Percentiles rank a stretch among this genome's conserved stretches.
phyloP scores from a whole-genome alignment of 1,284 basidiomycete species.

The Earliella scabrosa region DNA sequence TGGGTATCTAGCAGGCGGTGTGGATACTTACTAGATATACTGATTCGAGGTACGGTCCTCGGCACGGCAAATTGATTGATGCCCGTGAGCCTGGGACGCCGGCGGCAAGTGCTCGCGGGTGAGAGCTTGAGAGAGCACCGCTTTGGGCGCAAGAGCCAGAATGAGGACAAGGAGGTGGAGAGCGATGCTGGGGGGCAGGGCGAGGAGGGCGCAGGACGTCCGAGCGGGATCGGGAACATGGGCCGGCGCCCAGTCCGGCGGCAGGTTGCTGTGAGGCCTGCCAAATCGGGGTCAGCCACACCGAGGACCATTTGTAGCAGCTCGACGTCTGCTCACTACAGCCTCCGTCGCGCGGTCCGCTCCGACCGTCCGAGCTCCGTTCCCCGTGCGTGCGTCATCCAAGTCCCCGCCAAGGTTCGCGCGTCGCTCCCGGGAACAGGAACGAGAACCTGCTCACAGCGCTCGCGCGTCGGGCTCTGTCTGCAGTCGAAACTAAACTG shows the following conservation, averaged over 20 bases:
- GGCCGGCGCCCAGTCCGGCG: no score
- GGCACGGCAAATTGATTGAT: slow-evolving; percentile 13
- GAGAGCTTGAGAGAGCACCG: not conserved
- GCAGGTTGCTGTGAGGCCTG: no score
- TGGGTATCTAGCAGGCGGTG: no score
- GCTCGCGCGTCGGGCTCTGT: no score
- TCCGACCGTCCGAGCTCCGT: not conserved
- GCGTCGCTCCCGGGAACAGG: no score
- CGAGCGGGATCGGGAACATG: not conserved
- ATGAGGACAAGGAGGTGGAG: not conserved
- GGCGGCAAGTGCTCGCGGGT: not conserved
- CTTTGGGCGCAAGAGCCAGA: not conserved
- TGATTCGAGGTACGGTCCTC: not conserved
- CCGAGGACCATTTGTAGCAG: no score
- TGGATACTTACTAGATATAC: not conserved
- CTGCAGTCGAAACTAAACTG: no score
- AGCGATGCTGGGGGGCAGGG: not conserved
- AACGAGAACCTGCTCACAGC: no score
- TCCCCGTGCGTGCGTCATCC: not conserved
- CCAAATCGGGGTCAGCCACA: no score
- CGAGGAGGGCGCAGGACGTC: not conserved
- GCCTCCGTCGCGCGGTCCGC: not conserved
- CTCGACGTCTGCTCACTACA: not conserved
- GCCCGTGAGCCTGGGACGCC: slow-evolving; percentile 3
- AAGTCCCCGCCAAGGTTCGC: not conserved